Conservation (phyloP, 805 yeast species). For the Priceomyces melissophilus region DNA sequence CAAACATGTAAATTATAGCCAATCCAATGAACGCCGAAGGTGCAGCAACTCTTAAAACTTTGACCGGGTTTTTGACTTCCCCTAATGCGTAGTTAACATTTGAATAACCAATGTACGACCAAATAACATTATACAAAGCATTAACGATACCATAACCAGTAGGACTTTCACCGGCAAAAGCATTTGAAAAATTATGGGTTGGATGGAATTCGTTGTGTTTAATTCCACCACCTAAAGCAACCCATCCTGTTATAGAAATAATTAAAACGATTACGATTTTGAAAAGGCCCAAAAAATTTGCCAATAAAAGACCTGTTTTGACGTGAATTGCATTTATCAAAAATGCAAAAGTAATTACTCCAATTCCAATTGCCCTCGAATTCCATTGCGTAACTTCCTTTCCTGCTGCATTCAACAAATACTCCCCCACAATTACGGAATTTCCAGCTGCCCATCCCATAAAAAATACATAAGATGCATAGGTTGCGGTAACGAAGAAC, state of each 20-base stretch:
- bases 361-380: slow-evolving; percentile 73
- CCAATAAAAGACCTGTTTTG: slow-evolving; percentile 63
- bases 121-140: slow-evolving; percentile 76
- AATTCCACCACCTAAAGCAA: slow-evolving; percentile 70
- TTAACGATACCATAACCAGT: slow-evolving; percentile 68
- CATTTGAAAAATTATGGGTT: slow-evolving; percentile 57
- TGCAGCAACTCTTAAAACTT: slow-evolving; percentile 67
- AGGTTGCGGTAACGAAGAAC: slow-evolving; percentile 59
- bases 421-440: slow-evolving; percentile 76
- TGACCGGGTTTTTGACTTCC: slow-evolving; percentile 71
- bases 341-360: slow-evolving; percentile 68
- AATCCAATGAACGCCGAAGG: slow-evolving; percentile 65
- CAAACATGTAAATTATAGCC: slow-evolving; percentile 67
- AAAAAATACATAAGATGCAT: slow-evolving; percentile 67
- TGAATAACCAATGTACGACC: slow-evolving; percentile 83
- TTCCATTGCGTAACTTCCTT: slow-evolving; percentile 69
- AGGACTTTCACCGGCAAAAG: slow-evolving; percentile 54
- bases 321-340: slow-evolving; percentile 58
- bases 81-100: slow-evolving; percentile 82
- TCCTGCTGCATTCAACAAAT: slow-evolving; percentile 71
- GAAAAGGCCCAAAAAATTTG: slow-evolving; percentile 62
- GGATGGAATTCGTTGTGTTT: slow-evolving; percentile 45
- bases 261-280: slow-evolving; percentile 68
- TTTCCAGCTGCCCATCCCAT: slow-evolving; percentile 87
- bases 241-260: slow-evolving; percentile 79